A percentile compares a stretch with the other conserved stretches of the same genome.
Evolutionary conservation across 23 red algal genomes (phyloP).

Genomic region (Cyanidium caldarium): DNA sequence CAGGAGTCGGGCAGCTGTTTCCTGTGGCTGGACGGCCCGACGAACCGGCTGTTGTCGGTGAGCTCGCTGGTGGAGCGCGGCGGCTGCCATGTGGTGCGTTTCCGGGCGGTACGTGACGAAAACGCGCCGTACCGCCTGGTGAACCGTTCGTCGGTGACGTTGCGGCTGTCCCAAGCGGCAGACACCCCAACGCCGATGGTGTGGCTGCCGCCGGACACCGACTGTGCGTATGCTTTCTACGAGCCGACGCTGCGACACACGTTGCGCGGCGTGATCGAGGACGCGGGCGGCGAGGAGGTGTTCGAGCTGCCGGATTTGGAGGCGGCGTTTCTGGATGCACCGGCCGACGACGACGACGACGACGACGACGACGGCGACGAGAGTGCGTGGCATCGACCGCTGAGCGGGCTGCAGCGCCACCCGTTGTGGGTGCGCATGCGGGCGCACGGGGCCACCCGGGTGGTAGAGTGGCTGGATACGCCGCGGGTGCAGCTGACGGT

Average conservation of each 20-base stretch:
- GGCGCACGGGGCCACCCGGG: no score
- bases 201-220: not conserved
- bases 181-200: not conserved
- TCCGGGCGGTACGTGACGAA: not conserved
- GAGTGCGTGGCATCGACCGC: not conserved
- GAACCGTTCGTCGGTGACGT: not conserved
- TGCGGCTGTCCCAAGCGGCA: not conserved
- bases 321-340: not conserved
- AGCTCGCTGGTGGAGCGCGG: not conserved
- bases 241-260: not conserved
- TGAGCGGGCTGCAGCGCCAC: not conserved
- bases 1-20: not conserved
- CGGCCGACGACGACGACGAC: not conserved
- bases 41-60: not conserved
- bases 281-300: not conserved
- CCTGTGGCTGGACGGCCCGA: not conserved
- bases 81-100: not conserved
- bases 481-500: not conserved
- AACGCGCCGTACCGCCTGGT: not conserved
- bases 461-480: no score
- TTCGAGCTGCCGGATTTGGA: not conserved
- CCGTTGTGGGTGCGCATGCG: not conserved
- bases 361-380: not conserved
- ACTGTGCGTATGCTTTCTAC: not conserved
- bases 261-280: not conserved